These are phyloP conservation scores for Maudiozyma barnettii DNA, from an alignment of 805 yeast genomes.

Conservation along the genomic window DNA sequence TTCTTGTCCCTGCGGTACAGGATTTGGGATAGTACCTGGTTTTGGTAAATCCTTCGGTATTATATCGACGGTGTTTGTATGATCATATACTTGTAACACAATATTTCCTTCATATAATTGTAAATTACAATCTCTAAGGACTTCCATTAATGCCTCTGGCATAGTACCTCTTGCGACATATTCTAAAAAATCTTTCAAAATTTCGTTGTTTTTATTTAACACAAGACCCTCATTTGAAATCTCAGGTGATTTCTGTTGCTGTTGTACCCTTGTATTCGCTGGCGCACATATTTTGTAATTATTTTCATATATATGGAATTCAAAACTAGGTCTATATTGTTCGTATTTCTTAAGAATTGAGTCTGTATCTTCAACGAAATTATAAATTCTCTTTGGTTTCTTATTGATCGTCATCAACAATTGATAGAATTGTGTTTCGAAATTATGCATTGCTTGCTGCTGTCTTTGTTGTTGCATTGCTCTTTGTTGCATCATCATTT, in stretches of 20 bases:
- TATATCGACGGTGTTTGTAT: slow-evolving; percentile 42
- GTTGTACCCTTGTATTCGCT: slow-evolving; percentile 27
- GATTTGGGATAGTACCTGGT: neutral
- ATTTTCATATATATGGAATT: slow-evolving; percentile 82
- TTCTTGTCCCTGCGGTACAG: too few species aligned
- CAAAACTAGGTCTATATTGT: slow-evolving; percentile 69
- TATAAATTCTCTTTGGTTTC: slow-evolving; percentile 38
- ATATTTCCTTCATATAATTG: slow-evolving; percentile 84
- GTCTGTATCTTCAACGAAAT: slow-evolving; percentile 61
- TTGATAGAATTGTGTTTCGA: slow-evolving; percentile 34
- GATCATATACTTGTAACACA: slow-evolving; percentile 80
- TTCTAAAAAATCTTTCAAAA: slow-evolving; percentile 69
- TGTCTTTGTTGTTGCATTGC: slow-evolving; percentile 24
- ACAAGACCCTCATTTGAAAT: slow-evolving; percentile 57
- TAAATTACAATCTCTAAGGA: slow-evolving; percentile 76
- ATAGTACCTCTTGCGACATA: slow-evolving; percentile 74
- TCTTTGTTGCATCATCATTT: slow-evolving; percentile 28
- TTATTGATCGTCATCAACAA: slow-evolving; percentile 26
- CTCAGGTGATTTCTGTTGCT: slow-evolving; percentile 28
- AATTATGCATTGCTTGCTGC: slow-evolving; percentile 35
- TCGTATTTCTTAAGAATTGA: slow-evolving; percentile 70
- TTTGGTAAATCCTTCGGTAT: slow-evolving; percentile 9
- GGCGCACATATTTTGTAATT: slow-evolving; percentile 88
- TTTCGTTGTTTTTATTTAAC: slow-evolving; percentile 61
- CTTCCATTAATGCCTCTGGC: slow-evolving; percentile 84